Conservation (phyloP, 768 basidiomycete species). For the Scleroderma citrinum region DNA sequence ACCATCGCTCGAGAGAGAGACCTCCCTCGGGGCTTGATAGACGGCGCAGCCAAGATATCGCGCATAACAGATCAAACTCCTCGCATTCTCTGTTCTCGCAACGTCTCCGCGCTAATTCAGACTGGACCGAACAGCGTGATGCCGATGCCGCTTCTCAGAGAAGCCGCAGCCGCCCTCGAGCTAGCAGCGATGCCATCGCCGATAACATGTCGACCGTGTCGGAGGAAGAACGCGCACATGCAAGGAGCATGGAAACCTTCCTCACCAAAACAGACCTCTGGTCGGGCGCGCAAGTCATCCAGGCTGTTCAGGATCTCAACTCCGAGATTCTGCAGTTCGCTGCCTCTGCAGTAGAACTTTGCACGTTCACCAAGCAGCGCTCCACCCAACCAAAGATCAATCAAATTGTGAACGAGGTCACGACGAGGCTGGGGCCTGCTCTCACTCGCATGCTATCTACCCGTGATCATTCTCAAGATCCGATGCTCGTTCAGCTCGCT, state of each 20-base stretch:
- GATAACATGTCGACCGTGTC: slow-evolving; percentile 29
- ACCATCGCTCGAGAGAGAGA: slow-evolving; percentile 17
- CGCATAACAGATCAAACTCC: slow-evolving; percentile 25
- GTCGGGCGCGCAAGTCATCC: slow-evolving; percentile 75
- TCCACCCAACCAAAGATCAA: slow-evolving; percentile 35
- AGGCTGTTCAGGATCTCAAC: slow-evolving; percentile 75
- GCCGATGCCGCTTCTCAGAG: slow-evolving; percentile 12
- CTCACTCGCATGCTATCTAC: slow-evolving; percentile 55
- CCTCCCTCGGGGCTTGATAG: slow-evolving; percentile 19
- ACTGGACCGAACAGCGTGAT: slow-evolving; percentile 26
- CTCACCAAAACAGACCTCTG: slow-evolving; percentile 68
- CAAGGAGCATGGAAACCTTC: slow-evolving; percentile 57
- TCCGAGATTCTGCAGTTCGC: slow-evolving; percentile 78
- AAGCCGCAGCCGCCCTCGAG: slow-evolving; percentile 11
- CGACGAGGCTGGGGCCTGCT: slow-evolving; percentile 56
- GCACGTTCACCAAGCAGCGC: slow-evolving; percentile 43
- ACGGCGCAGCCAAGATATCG: slow-evolving; percentile 24
- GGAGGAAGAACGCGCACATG: slow-evolving; percentile 53
- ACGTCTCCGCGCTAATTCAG: slow-evolving; percentile 26
- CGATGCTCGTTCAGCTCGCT: slow-evolving; percentile 70
- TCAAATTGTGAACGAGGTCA: slow-evolving; percentile 55
- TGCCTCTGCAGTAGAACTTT: slow-evolving; percentile 66
- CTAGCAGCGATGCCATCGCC: slow-evolving; percentile 4
- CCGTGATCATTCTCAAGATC: slow-evolving; percentile 69
- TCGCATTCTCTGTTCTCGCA: slow-evolving; percentile 25